Evolutionary conservation across 352 stramenopile species (phyloP).

Genomic region (Phytophthora macrochlamydospora): DNA sequence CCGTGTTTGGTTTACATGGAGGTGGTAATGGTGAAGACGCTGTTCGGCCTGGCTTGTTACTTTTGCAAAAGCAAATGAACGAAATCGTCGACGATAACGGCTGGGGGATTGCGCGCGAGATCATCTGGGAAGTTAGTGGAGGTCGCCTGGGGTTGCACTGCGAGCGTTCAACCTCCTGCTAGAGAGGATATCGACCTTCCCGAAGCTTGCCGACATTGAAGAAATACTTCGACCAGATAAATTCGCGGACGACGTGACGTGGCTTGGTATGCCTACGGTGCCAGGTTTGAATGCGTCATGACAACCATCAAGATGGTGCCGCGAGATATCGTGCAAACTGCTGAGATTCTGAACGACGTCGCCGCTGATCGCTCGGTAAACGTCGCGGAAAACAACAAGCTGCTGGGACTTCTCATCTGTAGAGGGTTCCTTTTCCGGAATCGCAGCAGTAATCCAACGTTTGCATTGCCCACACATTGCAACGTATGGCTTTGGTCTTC

Average conservation of each 20-base stretch:
- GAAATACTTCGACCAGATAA: background rate
- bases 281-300: background rate
- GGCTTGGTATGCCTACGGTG: background rate
- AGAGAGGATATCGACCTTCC: background rate
- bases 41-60: background rate
- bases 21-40: background rate
- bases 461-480: background rate
- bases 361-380: background rate
- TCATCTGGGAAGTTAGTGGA: background rate
- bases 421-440: background rate
- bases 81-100: background rate
- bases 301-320: background rate
- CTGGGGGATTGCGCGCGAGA: background rate
- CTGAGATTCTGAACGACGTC: background rate
- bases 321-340: background rate
- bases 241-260: background rate
- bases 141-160: background rate
- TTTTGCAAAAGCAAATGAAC: background rate
- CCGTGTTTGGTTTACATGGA: background rate
- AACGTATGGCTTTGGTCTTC: background rate
- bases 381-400: background rate
- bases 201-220: background rate
- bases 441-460: background rate
- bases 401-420: background rate
- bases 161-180: background rate